Conservation (phyloP, 352 stramenopile genomes). For the Pythium aquatile region DNA sequence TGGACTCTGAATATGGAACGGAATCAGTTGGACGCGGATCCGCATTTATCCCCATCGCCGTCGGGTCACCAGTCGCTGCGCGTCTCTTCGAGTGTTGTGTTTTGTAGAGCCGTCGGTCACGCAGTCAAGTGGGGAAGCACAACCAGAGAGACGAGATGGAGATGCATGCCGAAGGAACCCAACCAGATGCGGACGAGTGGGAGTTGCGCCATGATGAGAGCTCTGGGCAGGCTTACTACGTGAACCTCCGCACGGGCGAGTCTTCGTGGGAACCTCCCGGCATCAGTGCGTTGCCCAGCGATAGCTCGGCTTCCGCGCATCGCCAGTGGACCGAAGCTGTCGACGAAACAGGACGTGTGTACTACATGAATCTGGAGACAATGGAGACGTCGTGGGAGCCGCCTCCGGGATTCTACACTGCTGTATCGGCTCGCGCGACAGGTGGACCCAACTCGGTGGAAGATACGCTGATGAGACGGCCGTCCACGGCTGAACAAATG, state of each 20-base stretch:
- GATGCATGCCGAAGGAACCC: background rate
- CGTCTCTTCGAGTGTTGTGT: background rate
- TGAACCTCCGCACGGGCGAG: constrained; percentile 51
- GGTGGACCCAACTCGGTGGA: background rate
- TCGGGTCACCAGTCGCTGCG: background rate
- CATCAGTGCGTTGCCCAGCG: constrained; percentile 1
- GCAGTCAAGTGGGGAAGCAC: background rate
- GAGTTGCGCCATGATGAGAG: constrained; percentile 43
- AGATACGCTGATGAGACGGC: constrained; percentile 13
- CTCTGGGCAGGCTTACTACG: constrained; percentile 48
- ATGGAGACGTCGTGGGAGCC: constrained; percentile 55
- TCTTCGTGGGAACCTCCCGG: constrained; percentile 43
- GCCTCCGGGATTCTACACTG: constrained; percentile 18
- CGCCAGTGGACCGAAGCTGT: constrained; percentile 41
- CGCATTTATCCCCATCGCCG: background rate
- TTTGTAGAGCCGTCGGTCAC: background rate
- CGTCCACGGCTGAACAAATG: constrained; percentile 67
- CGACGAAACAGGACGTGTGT: constrained; percentile 41
- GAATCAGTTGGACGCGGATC: background rate
- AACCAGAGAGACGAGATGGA: background rate
- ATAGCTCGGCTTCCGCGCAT: background rate
- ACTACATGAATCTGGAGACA: constrained; percentile 55
- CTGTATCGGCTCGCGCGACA: background rate
- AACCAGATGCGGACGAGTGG: constrained; percentile 28
- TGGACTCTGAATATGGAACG: background rate